These are phyloP conservation scores for Penicillium cinerascens DNA, from an alignment of 495 filamentous ascomycete species.

Conservation along the genomic window DNA sequence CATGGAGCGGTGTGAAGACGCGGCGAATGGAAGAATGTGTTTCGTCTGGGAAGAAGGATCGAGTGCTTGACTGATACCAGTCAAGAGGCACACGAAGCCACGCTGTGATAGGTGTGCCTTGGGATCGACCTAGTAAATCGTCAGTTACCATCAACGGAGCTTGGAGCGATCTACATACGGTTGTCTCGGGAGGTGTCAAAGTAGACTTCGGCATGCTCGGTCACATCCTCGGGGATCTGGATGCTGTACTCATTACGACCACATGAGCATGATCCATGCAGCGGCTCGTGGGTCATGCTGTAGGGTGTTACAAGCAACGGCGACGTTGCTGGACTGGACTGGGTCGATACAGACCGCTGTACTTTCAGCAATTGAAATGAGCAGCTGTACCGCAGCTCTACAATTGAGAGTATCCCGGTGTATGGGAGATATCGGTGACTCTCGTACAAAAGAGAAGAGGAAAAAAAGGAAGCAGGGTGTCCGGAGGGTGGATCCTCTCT, in stretches of 20 bases:
- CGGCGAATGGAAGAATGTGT: constrained; percentile 67
- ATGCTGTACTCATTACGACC: constrained; percentile 81
- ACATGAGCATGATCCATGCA: constrained; percentile 78
- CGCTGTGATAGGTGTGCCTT: constrained; percentile 65
- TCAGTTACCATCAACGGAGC: constrained; percentile 9
- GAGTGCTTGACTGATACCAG: constrained; percentile 69
- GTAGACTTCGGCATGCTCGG: constrained; percentile 59
- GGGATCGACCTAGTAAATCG: constrained; percentile 52
- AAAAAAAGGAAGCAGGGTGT: constrained; percentile 9
- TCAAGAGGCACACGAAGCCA: constrained; percentile 77
- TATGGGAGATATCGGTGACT: neutral
- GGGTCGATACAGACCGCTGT: neutral
- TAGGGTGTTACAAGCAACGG: constrained; percentile 13
- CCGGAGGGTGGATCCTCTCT: constrained; percentile 19
- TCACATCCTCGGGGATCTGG: constrained; percentile 54
- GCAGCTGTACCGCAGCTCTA: neutral
- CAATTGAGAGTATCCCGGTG: neutral
- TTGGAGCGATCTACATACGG: constrained; percentile 47
- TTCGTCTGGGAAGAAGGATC: constrained; percentile 75
- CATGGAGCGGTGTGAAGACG: constrained; percentile 59
- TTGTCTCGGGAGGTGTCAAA: constrained; percentile 64
- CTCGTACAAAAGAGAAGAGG: neutral
- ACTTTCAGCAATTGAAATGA: neutral
- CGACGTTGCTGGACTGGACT: neutral
- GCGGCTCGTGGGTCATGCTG: constrained; percentile 39